phyloP scores from a whole-genome alignment of 2,329 filamentous ascomycete species.

The Parafenestella ontariensis region DNA sequence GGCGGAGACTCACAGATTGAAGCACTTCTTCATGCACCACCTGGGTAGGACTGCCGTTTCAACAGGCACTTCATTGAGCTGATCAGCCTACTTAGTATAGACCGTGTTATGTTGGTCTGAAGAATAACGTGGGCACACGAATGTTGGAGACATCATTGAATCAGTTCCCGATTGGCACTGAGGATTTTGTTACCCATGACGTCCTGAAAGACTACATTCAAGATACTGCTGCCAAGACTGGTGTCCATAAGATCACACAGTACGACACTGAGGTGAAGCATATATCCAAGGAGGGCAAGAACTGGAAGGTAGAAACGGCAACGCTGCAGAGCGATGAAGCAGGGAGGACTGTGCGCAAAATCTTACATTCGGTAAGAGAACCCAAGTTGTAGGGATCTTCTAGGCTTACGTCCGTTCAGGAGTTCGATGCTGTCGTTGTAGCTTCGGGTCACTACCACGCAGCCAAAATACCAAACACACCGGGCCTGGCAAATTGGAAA shows the following conservation, averaged over 20 bases:
- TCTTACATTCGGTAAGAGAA: constrained; percentile 5
- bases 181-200: constrained; percentile 64
- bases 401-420: constrained; percentile 23
- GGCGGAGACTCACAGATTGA: constrained; percentile 16
- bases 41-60: constrained; percentile 48
- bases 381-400: fast-evolving
- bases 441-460: constrained; percentile 64
- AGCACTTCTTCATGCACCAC: constrained; percentile 55
- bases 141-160: constrained; percentile 59
- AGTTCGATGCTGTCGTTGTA: constrained; percentile 61
- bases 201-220: constrained; percentile 68
- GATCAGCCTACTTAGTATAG: constrained; percentile 35
- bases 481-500: constrained; percentile 58
- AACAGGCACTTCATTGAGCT: not conserved
- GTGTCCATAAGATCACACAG: constrained; percentile 58
- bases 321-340: constrained; percentile 44
- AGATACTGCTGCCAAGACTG: constrained; percentile 60
- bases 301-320: constrained; percentile 62
- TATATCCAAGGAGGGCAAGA: constrained; percentile 54
- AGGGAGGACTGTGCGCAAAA: constrained; percentile 12
- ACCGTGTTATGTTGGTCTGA: constrained; percentile 61
- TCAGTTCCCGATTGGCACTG: constrained; percentile 66
- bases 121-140: constrained; percentile 62
- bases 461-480: constrained; percentile 57
- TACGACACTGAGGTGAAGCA: constrained; percentile 68